Base-by-base conservation (phyloP, 2,329 filamentous ascomycete species). In the Juglanconis sp. region DNA sequence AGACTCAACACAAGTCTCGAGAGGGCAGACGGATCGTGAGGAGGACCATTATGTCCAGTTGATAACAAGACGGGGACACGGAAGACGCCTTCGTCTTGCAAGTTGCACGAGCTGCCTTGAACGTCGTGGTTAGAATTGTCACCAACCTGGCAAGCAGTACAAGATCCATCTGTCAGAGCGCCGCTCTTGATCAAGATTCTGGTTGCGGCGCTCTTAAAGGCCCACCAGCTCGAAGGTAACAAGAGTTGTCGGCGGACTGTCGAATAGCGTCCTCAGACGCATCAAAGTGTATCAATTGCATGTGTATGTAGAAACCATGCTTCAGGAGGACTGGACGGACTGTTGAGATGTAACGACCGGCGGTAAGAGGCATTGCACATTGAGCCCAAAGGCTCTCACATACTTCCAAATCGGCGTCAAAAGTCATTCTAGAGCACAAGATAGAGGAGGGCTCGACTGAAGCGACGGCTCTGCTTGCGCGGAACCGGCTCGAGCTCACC, bases 331-430 rank as follows among this genome's bases (percentile, higher is more conserved):
- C 24, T 48, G 24, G 8, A 38, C 38, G 8, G 8, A n/a, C 4
- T 38, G 15, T 34, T 57, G 48, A 30, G 46, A 85, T 88, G 86
- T 88, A 78, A 87, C 86, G 81, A 85, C 85, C 85, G 86, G 83
- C 86, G 86, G 86, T 89, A 88, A 88, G 86, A 87, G 82, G 81
- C 82, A 81, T 68, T 77, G 81, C 76, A 85, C 84, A 84, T 79
- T 68, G 81, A 85, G 79, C 76, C 74, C 74, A 72, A 72, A 69
- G 68, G 69, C 79, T 83, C 83, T 88, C 78, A 79, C 83, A 82
- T 85, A 84, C 84, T 87, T 88, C 86, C 86, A 88, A 86, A 87
- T 86, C 74, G 85, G 84, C 85, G 81, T 85, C 85, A 73, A 70
- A 73, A 70, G 56, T 79, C 79, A 62, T 72, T 88, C 86, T 87